phyloP scores from a whole-genome alignment of 441 rosid species.

The Arabidopsis hybrid region DNA sequence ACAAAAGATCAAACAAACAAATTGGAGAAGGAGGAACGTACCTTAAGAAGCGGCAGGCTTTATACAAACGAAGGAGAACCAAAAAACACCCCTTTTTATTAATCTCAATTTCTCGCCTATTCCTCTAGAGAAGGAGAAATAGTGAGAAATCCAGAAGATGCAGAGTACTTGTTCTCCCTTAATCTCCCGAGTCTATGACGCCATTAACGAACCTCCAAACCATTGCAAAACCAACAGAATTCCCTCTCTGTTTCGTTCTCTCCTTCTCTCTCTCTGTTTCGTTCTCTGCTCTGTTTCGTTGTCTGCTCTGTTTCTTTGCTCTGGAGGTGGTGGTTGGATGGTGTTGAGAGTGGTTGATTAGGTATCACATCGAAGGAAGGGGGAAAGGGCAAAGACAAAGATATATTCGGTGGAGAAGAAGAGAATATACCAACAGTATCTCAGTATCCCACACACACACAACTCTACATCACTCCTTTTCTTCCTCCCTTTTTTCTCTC shows the following conservation, averaged over 20 bases:
- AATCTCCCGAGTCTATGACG: constrained; percentile 57
- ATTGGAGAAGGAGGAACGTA: constrained; percentile 29
- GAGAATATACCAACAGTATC: constrained; percentile 66
- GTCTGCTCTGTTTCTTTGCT: background rate
- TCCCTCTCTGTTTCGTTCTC: background rate
- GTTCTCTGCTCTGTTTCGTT: background rate
- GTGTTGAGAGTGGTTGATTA: constrained; percentile 20
- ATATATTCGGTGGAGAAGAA: constrained; percentile 46
- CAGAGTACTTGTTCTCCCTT: constrained; percentile 55
- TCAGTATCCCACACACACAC: constrained; percentile 37
- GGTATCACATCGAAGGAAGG: constrained; percentile 37
- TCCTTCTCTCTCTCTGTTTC: background rate
- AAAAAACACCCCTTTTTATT: background rate
- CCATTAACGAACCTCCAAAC: constrained; percentile 61
- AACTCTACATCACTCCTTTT: constrained; percentile 40
- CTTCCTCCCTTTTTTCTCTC: constrained; percentile 3
- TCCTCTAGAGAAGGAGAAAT: constrained; percentile 38
- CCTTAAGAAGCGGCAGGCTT: constrained; percentile 31
- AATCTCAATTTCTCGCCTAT: constrained; percentile 32
- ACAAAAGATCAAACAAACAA: constrained; percentile 17
- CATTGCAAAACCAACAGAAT: constrained; percentile 47
- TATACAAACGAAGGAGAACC: background rate
- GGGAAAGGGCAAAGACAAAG: constrained; percentile 5
- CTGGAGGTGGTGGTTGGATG: background rate
- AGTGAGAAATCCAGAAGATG: constrained; percentile 28